Conservation (phyloP, 805 yeast species). For the Schwanniomyces pseudopolymorphus region DNA sequence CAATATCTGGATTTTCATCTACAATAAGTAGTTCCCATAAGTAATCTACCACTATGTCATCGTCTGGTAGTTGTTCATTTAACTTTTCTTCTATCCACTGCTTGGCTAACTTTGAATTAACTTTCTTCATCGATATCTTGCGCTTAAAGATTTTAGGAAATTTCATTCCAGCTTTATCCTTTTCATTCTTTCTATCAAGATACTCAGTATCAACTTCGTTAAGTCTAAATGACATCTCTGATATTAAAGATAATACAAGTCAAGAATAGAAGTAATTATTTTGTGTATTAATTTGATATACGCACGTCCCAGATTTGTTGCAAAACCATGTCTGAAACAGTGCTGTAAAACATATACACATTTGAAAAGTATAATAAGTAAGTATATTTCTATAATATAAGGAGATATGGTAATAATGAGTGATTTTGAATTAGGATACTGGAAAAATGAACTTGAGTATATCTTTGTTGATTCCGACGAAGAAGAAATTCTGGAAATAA, state of each 20-base stretch:
- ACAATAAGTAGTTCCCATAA: slow-evolving; percentile 40
- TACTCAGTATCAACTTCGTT: slow-evolving; percentile 14
- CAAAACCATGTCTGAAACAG: background rate
- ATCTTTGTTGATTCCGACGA: background rate
- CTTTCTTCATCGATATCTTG: slow-evolving; percentile 35
- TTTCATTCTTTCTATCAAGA: slow-evolving; percentile 8
- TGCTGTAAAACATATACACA: background rate
- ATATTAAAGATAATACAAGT: background rate
- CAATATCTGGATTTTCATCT: slow-evolving; percentile 37
- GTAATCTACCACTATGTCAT: slow-evolving; percentile 50
- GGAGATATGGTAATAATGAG: background rate
- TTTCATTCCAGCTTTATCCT: slow-evolving; percentile 16
- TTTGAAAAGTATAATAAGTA: no score
- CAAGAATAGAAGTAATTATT: background rate
- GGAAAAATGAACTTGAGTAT: background rate
- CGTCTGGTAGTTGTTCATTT: slow-evolving; percentile 44
- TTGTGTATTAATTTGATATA: background rate
- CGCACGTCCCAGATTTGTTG: background rate
- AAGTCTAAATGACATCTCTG: slow-evolving; percentile 17
- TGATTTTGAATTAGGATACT: background rate
- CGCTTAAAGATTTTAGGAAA: slow-evolving; percentile 36
- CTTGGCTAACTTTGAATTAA: slow-evolving; percentile 38
- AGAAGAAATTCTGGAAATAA: background rate
- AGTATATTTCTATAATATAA: no score
- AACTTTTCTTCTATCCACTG: slow-evolving; percentile 39